Percentiles rank a stretch among this genome's conserved stretches.
Evolutionary conservation across 2,329 filamentous ascomycete genomes (phyloP).

Genomic region (Plenodomus lindquistii): DNA sequence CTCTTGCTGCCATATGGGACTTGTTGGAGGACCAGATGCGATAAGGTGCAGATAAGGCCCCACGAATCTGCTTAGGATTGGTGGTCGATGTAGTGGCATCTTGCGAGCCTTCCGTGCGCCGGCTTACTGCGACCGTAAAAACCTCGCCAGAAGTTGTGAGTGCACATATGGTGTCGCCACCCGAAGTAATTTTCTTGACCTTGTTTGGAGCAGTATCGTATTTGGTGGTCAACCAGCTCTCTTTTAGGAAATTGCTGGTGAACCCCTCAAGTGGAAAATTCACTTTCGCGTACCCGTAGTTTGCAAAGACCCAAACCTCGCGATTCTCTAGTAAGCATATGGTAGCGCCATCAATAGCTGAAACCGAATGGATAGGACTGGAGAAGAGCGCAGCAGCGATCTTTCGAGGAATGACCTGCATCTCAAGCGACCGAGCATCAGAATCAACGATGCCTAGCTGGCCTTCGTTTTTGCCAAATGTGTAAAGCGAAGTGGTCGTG

Average conservation of each 20-base stretch:
- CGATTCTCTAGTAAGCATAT: conserved; percentile 82
- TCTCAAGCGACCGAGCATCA: conserved; percentile 85
- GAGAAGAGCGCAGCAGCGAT: conserved; percentile 84
- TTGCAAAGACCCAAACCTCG: conserved; percentile 91
- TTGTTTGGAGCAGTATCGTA: conserved; percentile 68
- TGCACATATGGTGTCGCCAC: conserved; percentile 89
- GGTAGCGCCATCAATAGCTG: conserved; percentile 89
- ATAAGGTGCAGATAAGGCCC: conserved; percentile 75
- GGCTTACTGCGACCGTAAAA: conserved; percentile 79
- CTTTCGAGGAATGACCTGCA: conserved; percentile 80
- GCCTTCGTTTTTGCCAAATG: conserved; percentile 93
- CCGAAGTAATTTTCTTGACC: conserved; percentile 77
- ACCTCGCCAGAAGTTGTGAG: conserved; percentile 83
- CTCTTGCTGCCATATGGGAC: conserved; percentile 78
- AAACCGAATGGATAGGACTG: conserved; percentile 73
- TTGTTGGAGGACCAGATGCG: conserved; percentile 90
- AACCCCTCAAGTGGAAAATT: conserved; percentile 79
- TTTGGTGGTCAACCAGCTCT: conserved; percentile 66
- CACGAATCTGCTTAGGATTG: conserved; percentile 87
- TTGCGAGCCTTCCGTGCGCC: conserved; percentile 64
- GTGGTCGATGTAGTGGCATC: conserved; percentile 74
- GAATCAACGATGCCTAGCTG: conserved; percentile 94
- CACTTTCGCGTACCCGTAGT: conserved; percentile 92
- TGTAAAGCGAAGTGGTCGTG: conserved; percentile 79
- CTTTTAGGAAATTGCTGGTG: conserved; percentile 68